Base-by-base conservation (phyloP, 768 basidiomycete species). In the Phylloporus scabripes region DNA sequence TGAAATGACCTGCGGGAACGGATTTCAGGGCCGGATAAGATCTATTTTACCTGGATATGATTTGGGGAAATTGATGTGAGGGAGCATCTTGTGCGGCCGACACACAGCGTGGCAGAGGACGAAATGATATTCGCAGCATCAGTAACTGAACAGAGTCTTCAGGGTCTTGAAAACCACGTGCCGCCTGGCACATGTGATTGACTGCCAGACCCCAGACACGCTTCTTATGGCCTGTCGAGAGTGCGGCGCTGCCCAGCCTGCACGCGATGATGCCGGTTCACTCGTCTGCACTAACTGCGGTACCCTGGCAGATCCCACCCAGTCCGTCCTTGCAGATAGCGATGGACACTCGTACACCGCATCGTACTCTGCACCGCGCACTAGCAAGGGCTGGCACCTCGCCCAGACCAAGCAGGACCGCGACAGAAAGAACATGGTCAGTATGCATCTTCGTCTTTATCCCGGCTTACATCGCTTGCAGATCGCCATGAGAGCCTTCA, bases 261-360 rank as follows among this genome's bases (percentile, higher is more conserved):
- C 76, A 74, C 75, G 82, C 65, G 79, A 81, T 55, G 73, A 75
- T 28, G 74, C 76, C 23, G 76, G 74, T 48, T 82, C 83, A 3
- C 66, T 73, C 40, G 79, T 89, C 51, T 91, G 88, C 66, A 78
- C 78, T 11, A 45, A 53, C n/a, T 90, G 88, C 56, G 88, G 83
- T 14, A 81, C 81, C n/a, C 77, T 91, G 17, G 71, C 68, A 9
- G 81, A 87, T 57, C 73, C 85, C 0, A 70, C 74, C 12, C 83
- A 83, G 70, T 74, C 73, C 23, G 67, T 85, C 34, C 77, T 91
- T 42, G 72, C 78, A 7, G 70, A 75, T 20, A 72, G 77, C 53
- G 55, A 60, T 18, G 72, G 74, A 52, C 57, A 69, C 39, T 46
- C 52, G 6, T 21, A 51, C 20, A 47, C 60, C 29, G 45, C 52